phyloP scores from a whole-genome alignment of 768 basidiomycete species.

The Tricholoma terreum region DNA sequence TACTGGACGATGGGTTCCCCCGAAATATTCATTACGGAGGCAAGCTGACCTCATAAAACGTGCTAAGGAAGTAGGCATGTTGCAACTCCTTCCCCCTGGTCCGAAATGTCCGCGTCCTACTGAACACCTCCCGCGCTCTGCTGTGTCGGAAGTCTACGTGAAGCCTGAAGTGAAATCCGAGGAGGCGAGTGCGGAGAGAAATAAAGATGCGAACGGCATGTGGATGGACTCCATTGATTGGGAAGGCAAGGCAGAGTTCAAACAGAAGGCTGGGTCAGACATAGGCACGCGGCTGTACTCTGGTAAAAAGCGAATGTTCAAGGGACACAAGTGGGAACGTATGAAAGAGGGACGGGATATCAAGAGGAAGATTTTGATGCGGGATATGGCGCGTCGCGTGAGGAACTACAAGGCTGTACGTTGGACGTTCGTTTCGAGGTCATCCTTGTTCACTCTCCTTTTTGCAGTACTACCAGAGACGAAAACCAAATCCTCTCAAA shows the following conservation, averaged over 20 bases:
- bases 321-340: slow-evolving; percentile 88
- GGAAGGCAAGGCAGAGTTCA: slow-evolving; percentile 44
- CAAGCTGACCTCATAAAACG: slow-evolving; percentile 79
- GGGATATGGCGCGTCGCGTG: slow-evolving; percentile 68
- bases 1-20: slow-evolving; percentile 63
- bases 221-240: slow-evolving; percentile 38
- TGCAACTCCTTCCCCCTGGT: slow-evolving; percentile 66
- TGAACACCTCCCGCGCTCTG: neutral
- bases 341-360: slow-evolving; percentile 42
- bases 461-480: slow-evolving; percentile 45
- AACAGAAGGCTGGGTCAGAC: slow-evolving; percentile 46
- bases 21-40: slow-evolving; percentile 69
- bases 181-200: slow-evolving; percentile 2
- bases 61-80: slow-evolving; percentile 50
- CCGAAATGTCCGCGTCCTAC: slow-evolving; percentile 41
- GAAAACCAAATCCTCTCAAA: slow-evolving; percentile 57
- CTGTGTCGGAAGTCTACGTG: neutral
- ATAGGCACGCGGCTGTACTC: slow-evolving; percentile 67
- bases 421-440: neutral
- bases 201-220: slow-evolving; percentile 12
- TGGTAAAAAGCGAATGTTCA: slow-evolving; percentile 84
- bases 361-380: slow-evolving; percentile 55
- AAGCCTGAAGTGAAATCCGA: slow-evolving; percentile 3
- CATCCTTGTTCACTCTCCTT: slow-evolving; percentile 4
- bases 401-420: slow-evolving; percentile 62